Evolutionary conservation across 75 land plant genomes (phyloP).

Genomic region (Ceratopteris richardii): DNA sequence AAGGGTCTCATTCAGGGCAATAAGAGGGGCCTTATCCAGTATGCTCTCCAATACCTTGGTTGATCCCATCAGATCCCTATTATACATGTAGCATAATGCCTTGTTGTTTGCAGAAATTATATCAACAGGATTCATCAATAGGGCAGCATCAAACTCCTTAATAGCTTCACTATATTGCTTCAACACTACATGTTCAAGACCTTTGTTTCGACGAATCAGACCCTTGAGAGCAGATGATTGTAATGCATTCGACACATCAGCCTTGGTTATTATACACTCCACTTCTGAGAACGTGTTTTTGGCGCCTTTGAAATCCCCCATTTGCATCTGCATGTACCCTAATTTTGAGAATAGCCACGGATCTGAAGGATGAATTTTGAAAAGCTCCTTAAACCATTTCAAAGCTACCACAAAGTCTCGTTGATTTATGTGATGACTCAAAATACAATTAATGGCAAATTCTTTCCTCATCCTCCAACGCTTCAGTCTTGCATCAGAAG

Average conservation of each 20-base stretch:
- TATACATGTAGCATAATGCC: slow-evolving; percentile 91
- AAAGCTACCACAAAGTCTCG: slow-evolving; percentile 62
- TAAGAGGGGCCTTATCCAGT: slow-evolving; percentile 61
- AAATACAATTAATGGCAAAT: slow-evolving; percentile 41
- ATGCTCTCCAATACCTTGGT: slow-evolving; percentile 75
- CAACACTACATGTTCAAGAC: slow-evolving; percentile 54
- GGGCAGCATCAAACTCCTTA: slow-evolving; percentile 76
- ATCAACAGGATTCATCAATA: slow-evolving; percentile 65
- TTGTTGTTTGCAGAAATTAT: slow-evolving; percentile 83
- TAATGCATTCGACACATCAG: background rate
- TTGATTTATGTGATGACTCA: slow-evolving; percentile 48
- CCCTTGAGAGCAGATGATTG: slow-evolving; percentile 32
- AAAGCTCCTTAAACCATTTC: slow-evolving; percentile 37
- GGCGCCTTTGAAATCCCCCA: slow-evolving; percentile 75
- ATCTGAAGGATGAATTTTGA: slow-evolving; percentile 33
- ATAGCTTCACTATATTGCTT: slow-evolving; percentile 77
- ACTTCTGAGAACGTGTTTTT: slow-evolving; percentile 38
- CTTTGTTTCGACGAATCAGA: slow-evolving; percentile 61
- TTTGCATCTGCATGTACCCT: slow-evolving; percentile 76
- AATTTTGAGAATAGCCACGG: slow-evolving; percentile 60
- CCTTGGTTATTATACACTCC: slow-evolving; percentile 26
- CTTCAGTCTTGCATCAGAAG: background rate
- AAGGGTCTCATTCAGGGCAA: slow-evolving; percentile 72
- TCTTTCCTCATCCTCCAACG: slow-evolving; percentile 59
- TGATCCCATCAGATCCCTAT: slow-evolving; percentile 77